These are phyloP conservation scores for Rhodosporidiobolus sp. DNA, from an alignment of 768 basidiomycete species.

Conservation along the genomic window DNA sequence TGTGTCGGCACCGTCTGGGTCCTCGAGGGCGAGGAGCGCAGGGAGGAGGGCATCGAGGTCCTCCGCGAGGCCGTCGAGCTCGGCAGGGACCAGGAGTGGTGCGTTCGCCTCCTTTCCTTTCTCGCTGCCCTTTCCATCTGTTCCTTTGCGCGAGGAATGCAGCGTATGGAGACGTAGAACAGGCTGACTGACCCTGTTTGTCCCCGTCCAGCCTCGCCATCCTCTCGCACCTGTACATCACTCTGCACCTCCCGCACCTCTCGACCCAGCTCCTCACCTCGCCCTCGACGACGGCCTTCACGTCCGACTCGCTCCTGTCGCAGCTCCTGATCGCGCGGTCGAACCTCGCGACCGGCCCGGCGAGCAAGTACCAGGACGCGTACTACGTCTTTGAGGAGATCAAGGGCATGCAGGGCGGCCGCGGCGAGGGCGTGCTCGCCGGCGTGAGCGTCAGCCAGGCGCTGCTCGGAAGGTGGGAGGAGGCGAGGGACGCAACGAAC, in stretches of 20 bases:
- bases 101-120: neutral
- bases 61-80: constrained; percentile 38
- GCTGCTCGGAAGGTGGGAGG: constrained; percentile 40
- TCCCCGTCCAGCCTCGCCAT: constrained; percentile 25
- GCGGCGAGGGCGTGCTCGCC: constrained; percentile 34
- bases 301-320: constrained; percentile 39
- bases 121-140: neutral
- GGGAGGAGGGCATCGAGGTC: constrained; percentile 37
- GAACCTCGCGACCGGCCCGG: constrained; percentile 32
- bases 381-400: constrained; percentile 46
- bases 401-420: constrained; percentile 41
- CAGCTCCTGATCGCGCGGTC: constrained; percentile 38
- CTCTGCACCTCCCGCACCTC: constrained; percentile 27
- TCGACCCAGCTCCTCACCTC: constrained; percentile 32
- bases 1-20: constrained; percentile 33
- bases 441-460: constrained; percentile 40
- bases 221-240: constrained; percentile 41
- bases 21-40: constrained; percentile 34
- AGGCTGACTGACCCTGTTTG: no score
- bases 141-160: no score
- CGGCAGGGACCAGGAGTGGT: constrained; percentile 40
- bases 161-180: neutral
- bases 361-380: constrained; percentile 41
- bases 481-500: constrained; percentile 34
- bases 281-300: constrained; percentile 22